Evolutionary conservation across 164 flowering plant genomes (phyloP), one percentile per base, ranked within the genome.

Genomic region (Dillenia suffruticosa): DNA sequence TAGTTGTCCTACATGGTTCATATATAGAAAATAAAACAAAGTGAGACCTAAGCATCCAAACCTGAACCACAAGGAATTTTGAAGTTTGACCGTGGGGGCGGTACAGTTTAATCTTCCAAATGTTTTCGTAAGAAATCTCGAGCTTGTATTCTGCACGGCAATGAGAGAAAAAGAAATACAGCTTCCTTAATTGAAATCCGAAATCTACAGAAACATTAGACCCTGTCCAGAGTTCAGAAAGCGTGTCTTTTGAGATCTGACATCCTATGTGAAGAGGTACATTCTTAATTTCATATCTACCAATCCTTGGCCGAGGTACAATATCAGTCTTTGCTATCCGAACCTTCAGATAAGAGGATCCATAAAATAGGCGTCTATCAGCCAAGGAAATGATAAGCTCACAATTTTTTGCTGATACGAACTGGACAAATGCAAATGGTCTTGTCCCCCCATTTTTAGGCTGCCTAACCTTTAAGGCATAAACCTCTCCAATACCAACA

Each of bases 11-110:
- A 19, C 22, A 1, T 19, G 1, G 17, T 56, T 16, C 16, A 46
- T 43, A n/a, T n/a, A 54, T 11, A 16, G 14, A 58, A 24, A 24
- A 12, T 45, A 2, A 3, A 10, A 26, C 49, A 5, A 61, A 6
- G 48, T 46, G 43, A 14, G 48, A 24, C 56, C 54, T 24, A 17
- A 43, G 53, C 9, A 13, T 15, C 8, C 57, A 43, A 52, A 92
- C 95, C 98, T 92, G 95, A 74, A 92, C 73, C 24, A 89, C 65
- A 10, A 92, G 84, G 77, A 64, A 79, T 66, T 76, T 79, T 15
- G 50, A 49, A 19, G 50, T 14, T 68, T 57, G 74, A 52, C 67
- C 64, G 24, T 49, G 70, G 46, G 87, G 82, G 32, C 67, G 67
- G 58, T 76, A 80, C 9, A 88, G 74, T 68, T 81, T 79, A 61